Percentiles rank a stretch among this genome's conserved stretches.
phyloP scores from a whole-genome alignment of 352 stramenopile genomes.

The Pelagophyceae sp. region DNA sequence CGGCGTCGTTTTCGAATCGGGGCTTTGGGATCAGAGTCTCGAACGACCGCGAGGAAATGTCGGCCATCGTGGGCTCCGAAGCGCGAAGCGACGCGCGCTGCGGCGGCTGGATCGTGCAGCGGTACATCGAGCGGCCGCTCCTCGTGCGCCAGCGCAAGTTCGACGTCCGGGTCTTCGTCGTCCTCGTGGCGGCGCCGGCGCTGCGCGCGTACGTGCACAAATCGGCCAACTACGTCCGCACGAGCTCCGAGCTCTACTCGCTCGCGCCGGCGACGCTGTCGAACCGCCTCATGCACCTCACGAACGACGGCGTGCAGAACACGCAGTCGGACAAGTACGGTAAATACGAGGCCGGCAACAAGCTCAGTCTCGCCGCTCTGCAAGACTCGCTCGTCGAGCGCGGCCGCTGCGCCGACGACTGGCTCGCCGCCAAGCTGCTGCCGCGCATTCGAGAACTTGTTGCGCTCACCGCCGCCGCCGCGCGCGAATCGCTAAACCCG shows the following conservation, averaged over 20 bases:
- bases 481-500: conserved; percentile 13
- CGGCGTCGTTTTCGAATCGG: conserved; percentile 30
- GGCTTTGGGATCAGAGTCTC: conserved; percentile 35
- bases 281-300: conserved; percentile 39
- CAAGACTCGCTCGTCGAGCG: conserved; percentile 20
- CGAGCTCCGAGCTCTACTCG: conserved; percentile 60
- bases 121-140: conserved; percentile 41
- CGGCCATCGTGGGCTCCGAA: conserved; percentile 21
- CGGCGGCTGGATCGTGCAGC: conserved; percentile 37
- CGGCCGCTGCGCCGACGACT: conserved; percentile 8
- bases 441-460: conserved; percentile 20
- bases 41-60: conserved; percentile 23
- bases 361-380: conserved; percentile 26
- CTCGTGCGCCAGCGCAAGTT: conserved; percentile 43
- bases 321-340: conserved; percentile 24
- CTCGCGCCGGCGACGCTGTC: conserved; percentile 28
- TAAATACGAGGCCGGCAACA: conserved; percentile 33
- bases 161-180: conserved; percentile 38
- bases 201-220: conserved; percentile 12
- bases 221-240: conserved; percentile 22
- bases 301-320: conserved; percentile 43
- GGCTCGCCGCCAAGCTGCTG: neutral
- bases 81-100: conserved; percentile 23
- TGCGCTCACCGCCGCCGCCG: neutral
- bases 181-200: conserved; percentile 18